Evolutionary conservation across 768 basidiomycete species (phyloP).

Genomic region (Tylopilus balloui): DNA sequence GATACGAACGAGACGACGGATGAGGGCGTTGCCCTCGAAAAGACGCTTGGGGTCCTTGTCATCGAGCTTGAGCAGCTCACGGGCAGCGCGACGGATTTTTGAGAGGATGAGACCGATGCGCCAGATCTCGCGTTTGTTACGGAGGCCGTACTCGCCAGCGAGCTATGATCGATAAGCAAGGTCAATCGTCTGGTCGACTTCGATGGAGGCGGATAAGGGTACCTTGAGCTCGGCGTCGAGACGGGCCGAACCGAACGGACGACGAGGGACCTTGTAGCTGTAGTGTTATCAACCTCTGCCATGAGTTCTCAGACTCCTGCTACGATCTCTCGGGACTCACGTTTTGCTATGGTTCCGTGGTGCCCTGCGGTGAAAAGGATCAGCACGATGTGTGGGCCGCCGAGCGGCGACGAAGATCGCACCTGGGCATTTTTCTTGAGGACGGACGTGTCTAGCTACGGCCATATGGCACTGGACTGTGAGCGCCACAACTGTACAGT

Average conservation of each 20-base stretch:
- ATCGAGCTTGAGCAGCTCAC: slow-evolving; percentile 99
- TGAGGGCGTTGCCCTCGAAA: slow-evolving; percentile 98
- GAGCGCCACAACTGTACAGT: slow-evolving; percentile 63
- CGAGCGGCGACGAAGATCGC: slow-evolving; percentile 32
- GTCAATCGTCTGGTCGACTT: slow-evolving; percentile 1
- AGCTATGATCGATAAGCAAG: slow-evolving; percentile 52
- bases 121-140: slow-evolving; percentile 99
- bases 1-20: slow-evolving; percentile 94
- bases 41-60: slow-evolving; percentile 99
- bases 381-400: slow-evolving; percentile 13
- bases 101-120: slow-evolving; percentile 96
- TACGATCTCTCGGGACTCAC: slow-evolving; percentile 83
- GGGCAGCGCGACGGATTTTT: slow-evolving; percentile 99
- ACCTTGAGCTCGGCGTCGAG: slow-evolving; percentile 99
- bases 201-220: slow-evolving; percentile 4
- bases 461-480: slow-evolving; percentile 32
- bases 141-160: slow-evolving; percentile 99
- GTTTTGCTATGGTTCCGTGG: slow-evolving; percentile 92
- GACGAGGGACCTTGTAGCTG: slow-evolving; percentile 98
- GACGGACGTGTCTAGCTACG: slow-evolving; percentile 33
- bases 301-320: slow-evolving; percentile 63
- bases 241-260: slow-evolving; percentile 95
- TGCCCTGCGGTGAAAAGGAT: slow-evolving; percentile 53
- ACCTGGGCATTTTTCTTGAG: slow-evolving; percentile 86
- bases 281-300: slow-evolving; percentile 46